Evolutionary conservation across 2,329 filamentous ascomycete genomes (phyloP), one percentile per base, ranked within the genome.

Genomic region (Berkeleyomyces rouxiae): DNA sequence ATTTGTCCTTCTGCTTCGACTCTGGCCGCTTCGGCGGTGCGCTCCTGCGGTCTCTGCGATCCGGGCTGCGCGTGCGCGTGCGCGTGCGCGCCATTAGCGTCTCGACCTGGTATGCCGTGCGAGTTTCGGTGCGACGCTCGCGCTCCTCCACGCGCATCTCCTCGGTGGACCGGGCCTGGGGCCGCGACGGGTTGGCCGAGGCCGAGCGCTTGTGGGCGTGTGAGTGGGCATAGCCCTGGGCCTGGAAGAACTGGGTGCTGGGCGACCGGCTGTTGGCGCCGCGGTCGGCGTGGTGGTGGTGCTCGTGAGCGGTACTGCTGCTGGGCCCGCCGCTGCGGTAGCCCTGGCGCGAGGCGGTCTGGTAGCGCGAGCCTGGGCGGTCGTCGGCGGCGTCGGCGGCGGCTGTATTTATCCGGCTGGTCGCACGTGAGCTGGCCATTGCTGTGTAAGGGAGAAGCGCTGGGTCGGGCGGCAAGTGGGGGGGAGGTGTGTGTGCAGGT

Each of bases 1-100:
- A 67, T 49, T 80, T 76, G 68, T 74, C 78, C 5, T 63, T 67
- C 63, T 82, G 79, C 4, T 76, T 68, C 44, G 72, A 72, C 66
- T 77, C 76, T 65, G 75, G 71, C 66, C 72, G 75, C 7, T 71
- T 66, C 47, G 79, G 76, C 23, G 49, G 23, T 4, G 49, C 23
- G 2, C 67, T 70, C 59, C 69, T 69, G 7, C 61, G 64, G 71
- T 75, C 67, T 77, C 70, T 64, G 73, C 72, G 76, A 57, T 79
- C 79, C 1, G 84, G 79, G 68, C 85, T 88, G 69, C 77, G 79
- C 7, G 78, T 78, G 63, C 82, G 78, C 63, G 79, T 88, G 69
- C 77, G 79, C 6, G 78, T 78, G 63, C 82, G 78, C 63, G 79
- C 76, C 43, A 82, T 78, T 62, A 84, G 70, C 62, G 82, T 82